A percentile compares a stretch with the other conserved stretches of the same genome.
Evolutionary conservation across 2,329 filamentous ascomycete genomes (phyloP).

Genomic region (Pestalotiopsis sp.): DNA sequence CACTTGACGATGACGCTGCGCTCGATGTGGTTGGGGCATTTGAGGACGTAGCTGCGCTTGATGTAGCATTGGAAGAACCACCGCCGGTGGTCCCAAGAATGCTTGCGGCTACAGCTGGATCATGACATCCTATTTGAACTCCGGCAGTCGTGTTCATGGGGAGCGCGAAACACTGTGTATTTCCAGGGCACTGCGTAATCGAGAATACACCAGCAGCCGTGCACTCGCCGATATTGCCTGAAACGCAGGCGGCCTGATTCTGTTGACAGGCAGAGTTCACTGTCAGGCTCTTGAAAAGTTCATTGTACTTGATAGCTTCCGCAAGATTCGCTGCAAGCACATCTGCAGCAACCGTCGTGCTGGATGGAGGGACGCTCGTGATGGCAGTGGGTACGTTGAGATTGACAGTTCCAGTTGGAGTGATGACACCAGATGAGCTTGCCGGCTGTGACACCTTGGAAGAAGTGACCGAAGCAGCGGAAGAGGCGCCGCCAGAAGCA

Average conservation of each 20-base stretch:
- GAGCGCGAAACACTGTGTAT: slow-evolving; percentile 52
- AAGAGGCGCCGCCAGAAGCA: not conserved
- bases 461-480: slow-evolving; percentile 51
- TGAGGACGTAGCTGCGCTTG: not conserved
- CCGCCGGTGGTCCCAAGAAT: slow-evolving; percentile 39
- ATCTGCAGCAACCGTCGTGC: slow-evolving; percentile 41
- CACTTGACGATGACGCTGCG: not conserved
- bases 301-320: slow-evolving; percentile 47
- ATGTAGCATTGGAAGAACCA: slow-evolving; percentile 16
- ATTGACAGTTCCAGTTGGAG: slow-evolving; percentile 39
- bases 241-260: slow-evolving; percentile 54
- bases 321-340: slow-evolving; percentile 48
- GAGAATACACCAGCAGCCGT: slow-evolving; percentile 40
- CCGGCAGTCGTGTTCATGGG: slow-evolving; percentile 52
- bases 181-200: slow-evolving; percentile 37
- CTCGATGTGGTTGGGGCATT: not conserved
- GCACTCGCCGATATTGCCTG: slow-evolving; percentile 51
- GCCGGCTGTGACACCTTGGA: slow-evolving; percentile 87
- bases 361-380: slow-evolving; percentile 33
- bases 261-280: slow-evolving; percentile 46
- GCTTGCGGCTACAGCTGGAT: slow-evolving; percentile 38
- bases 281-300: slow-evolving; percentile 45
- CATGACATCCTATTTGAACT: slow-evolving; percentile 50
- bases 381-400: slow-evolving; percentile 43
- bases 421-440: slow-evolving; percentile 24